A percentile compares a stretch with the other conserved stretches of the same genome.
phyloP scores from a whole-genome alignment of 768 basidiomycete genomes.

The Pisolithus tinctorius region DNA sequence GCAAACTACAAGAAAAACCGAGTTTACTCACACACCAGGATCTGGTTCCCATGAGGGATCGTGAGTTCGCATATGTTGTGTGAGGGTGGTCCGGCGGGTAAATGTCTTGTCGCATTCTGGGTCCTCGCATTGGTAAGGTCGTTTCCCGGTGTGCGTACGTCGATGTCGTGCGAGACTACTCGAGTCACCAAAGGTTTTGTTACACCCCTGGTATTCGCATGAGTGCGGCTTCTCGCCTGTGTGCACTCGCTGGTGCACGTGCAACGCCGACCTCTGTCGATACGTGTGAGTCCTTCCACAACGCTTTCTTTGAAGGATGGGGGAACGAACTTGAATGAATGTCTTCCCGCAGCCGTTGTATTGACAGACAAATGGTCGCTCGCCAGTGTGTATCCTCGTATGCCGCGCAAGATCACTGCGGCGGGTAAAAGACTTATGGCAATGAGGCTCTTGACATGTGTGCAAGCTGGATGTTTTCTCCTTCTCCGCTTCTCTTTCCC shows the following conservation, averaged over 20 bases:
- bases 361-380: conserved; percentile 74
- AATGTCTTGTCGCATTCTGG: conserved; percentile 82
- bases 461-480: conserved; percentile 47
- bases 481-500: conserved; percentile 29
- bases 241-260: conserved; percentile 84
- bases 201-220: conserved; percentile 85
- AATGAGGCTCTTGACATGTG: conserved; percentile 64
- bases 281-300: conserved; percentile 9
- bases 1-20: neutral
- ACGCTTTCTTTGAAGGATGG: neutral
- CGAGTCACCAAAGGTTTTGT: conserved; percentile 85
- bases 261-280: conserved; percentile 75
- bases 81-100: conserved; percentile 78
- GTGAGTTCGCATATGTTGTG: conserved; percentile 83
- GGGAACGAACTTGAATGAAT: conserved; percentile 71
- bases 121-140: conserved; percentile 82
- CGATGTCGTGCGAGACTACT: conserved; percentile 89
- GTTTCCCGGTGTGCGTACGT: conserved; percentile 81
- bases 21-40: conserved; percentile 60
- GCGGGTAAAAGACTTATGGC: conserved; percentile 76
- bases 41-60: conserved; percentile 83
- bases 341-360: conserved; percentile 77
- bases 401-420: conserved; percentile 81
- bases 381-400: conserved; percentile 86
- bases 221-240: conserved; percentile 91